Base-by-base conservation (phyloP, 805 yeast species). In the Cyberlindnera samutprakarnensis region DNA sequence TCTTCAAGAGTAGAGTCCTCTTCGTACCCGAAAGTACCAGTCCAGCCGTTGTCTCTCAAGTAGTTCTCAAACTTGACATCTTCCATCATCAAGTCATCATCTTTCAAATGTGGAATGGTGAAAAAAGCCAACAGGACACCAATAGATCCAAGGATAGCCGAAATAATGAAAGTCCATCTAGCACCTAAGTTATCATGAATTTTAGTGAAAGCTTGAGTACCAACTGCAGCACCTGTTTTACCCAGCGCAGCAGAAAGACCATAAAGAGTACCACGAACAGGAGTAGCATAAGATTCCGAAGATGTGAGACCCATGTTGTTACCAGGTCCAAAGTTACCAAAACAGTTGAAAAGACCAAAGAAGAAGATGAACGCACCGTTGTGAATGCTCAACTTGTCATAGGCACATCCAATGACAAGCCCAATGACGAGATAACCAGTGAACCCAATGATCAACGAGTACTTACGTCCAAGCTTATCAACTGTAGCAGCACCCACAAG, bases 181-280 rank as follows among this genome's bases (percentile, higher is more conserved):
- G 72, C 62, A 22, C 92, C 92, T 41, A 78, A 61, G 48, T 78
- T 55, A 25, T 47, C 55, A 56, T 77, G 74, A 43, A 82, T 79
- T 13, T 85, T 81, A 8, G 76, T 72, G 58, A 83, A 82, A 13
- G 70, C 69, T 51, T 77, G 72, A 16, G 87, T 79, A 18, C 92
- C 92, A 14, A 79, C 75, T 15, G 79, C 87, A n/a, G 90, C 92
- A 35, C 92, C 94, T 17, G 78, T 80, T 54, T 82, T 82, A 36
- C 92, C 92, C 29, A 79, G 61, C 4, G 88, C 92, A 23, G 92
- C 92, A 28, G 81, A 68, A 15, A 82, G 44, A 23, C 90, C 90
- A 46, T 82, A 82, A 30, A 72, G 63, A 1, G 86, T 77, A 23
- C 88, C 90, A 55, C 92, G 66, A 26, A 82, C 74, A 11, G 84